A percentile compares a stretch with the other conserved stretches of the same genome.
These are phyloP conservation scores for Nepenthes alata DNA, from an alignment of 179 eudicot genomes.

Conservation along the genomic window DNA sequence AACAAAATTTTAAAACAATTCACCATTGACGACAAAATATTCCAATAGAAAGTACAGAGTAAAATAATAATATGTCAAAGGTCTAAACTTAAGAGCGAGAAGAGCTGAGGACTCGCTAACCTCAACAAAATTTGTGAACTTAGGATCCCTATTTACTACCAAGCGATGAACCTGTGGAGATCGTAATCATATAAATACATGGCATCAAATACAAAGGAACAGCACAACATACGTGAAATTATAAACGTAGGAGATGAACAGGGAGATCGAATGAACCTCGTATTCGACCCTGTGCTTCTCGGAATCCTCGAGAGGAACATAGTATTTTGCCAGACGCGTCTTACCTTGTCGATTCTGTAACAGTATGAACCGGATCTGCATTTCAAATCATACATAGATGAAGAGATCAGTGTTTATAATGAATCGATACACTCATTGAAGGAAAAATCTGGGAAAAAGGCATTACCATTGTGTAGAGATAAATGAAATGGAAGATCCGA, in stretches of 20 bases:
- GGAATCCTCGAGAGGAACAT: conserved; percentile 92
- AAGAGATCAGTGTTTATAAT: too few relatives aligned
- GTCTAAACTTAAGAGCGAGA: background rate
- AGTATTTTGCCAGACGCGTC: conserved; percentile 89
- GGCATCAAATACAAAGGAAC: background rate
- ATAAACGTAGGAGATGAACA: background rate
- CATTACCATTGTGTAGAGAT: too few relatives aligned
- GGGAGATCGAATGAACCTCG: conserved; percentile 38
- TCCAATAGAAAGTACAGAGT: too few relatives aligned
- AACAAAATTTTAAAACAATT: too few relatives aligned
- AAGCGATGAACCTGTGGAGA: conserved; percentile 68
- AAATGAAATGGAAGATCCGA: too few relatives aligned
- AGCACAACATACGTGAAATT: background rate
- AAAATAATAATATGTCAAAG: too few relatives aligned
- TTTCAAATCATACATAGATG: too few relatives aligned
- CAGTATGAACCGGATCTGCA: conserved; percentile 85
- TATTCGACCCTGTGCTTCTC: conserved; percentile 99
- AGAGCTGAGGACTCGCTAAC: conserved; percentile 16
- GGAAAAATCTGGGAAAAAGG: too few relatives aligned
- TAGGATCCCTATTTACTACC: conserved; percentile 90
- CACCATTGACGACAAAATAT: too few relatives aligned
- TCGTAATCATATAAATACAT: background rate
- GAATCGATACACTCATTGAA: too few relatives aligned
- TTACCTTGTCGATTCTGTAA: conserved; percentile 94
- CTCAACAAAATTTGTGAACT: conserved; percentile 93